Percentiles rank a stretch among this genome's conserved stretches.
These are phyloP conservation scores for Russula ochroleuca DNA, from an alignment of 768 basidiomycete genomes.

Conservation along the genomic window DNA sequence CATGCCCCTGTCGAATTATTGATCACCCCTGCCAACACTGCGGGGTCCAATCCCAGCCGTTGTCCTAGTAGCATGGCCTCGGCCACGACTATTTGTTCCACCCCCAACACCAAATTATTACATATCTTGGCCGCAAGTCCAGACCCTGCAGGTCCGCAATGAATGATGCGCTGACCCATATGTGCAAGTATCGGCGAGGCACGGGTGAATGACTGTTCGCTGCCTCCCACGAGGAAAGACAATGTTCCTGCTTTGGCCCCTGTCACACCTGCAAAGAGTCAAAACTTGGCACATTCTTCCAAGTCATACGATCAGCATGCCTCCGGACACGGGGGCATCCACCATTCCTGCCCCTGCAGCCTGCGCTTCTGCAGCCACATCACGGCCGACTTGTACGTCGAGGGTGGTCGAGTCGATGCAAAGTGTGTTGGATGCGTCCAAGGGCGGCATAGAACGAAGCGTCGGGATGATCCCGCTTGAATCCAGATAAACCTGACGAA, in stretches of 20 bases:
- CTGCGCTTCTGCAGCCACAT: constrained; percentile 54
- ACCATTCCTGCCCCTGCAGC: constrained; percentile 67
- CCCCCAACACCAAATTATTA: constrained; percentile 60
- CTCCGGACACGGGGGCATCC: constrained; percentile 93
- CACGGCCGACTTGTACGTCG: constrained; percentile 69
- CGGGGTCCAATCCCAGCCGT: constrained; percentile 73
- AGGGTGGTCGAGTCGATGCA: constrained; percentile 91
- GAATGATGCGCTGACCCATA: constrained; percentile 81
- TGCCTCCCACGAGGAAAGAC: constrained; percentile 89
- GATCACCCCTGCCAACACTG: constrained; percentile 73
- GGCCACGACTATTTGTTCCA: constrained; percentile 73
- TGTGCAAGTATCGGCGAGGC: constrained; percentile 56
- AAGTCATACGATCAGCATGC: constrained; percentile 40
- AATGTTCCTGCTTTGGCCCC: constrained; percentile 86
- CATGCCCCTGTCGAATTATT: constrained; percentile 82
- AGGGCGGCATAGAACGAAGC: constrained; percentile 44
- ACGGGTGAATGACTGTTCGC: constrained; percentile 49
- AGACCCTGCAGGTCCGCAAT: constrained; percentile 78
- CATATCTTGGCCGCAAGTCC: constrained; percentile 88
- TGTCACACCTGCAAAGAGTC: constrained; percentile 53
- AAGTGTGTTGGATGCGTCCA: constrained; percentile 46
- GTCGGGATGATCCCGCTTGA: constrained; percentile 61
- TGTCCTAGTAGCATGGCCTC: constrained; percentile 89
- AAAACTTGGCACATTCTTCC: not conserved
- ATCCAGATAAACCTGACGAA: constrained; percentile 65